These are phyloP conservation scores for Triticum dicoccoides DNA, from an alignment of 176 grass and related monocot genomes.

Conservation along the genomic window DNA sequence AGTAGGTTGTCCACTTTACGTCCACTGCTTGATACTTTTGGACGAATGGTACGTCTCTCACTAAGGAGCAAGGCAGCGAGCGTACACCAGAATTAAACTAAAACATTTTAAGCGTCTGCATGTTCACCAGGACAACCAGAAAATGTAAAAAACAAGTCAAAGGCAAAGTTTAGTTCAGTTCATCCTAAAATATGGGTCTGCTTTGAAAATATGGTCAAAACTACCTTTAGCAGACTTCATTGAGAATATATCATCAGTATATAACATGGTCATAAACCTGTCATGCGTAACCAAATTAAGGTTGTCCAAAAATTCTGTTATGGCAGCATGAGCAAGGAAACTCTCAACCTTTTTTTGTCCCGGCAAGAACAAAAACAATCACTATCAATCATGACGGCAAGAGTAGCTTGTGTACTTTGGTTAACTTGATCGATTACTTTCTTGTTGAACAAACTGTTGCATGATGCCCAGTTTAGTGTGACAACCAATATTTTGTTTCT, in stretches of 20 bases:
- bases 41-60: not conserved
- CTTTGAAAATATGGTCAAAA: not conserved
- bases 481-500: constrained; percentile 21
- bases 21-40: not conserved
- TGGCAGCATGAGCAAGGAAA: constrained; percentile 13
- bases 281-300: not conserved
- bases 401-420: not conserved
- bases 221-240: not conserved
- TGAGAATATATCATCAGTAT: not conserved
- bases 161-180: not conserved
- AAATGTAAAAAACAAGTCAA: not conserved
- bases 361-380: not conserved
- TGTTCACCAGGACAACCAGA: not conserved
- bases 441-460: not conserved
- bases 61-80: not conserved
- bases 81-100: not conserved
- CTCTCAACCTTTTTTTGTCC: not conserved
- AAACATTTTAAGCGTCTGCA: not conserved
- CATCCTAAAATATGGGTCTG: not conserved
- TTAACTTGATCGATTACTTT: not conserved
- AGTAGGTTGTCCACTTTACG: not conserved
- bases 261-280: not conserved
- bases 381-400: not conserved
- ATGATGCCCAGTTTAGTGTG: constrained; percentile 4
- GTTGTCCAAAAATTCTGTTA: not conserved